Evolutionary conservation across 495 filamentous ascomycete species (phyloP).

Genomic region (Penicillium subrubescens): DNA sequence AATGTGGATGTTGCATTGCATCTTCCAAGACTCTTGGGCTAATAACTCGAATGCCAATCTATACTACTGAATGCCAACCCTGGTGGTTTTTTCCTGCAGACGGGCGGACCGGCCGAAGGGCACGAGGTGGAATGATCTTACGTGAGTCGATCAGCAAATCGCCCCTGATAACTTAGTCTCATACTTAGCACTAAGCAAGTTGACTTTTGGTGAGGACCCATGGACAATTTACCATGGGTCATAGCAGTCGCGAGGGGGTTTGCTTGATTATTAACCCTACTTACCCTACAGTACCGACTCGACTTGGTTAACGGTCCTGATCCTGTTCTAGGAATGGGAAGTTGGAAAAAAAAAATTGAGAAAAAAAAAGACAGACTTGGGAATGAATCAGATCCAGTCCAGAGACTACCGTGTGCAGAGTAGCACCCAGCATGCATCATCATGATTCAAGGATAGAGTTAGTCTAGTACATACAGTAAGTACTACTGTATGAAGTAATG

Average conservation of each 20-base stretch:
- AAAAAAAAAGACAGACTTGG: neutral
- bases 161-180: constrained; percentile 4
- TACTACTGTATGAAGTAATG: neutral
- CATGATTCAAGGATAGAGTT: neutral
- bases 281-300: too few relatives aligned
- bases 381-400: neutral
- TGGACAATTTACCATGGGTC: neutral
- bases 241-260: neutral
- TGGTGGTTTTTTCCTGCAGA: neutral
- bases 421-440: constrained; percentile 5
- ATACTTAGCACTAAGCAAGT: too few relatives aligned
- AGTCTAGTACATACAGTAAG: neutral
- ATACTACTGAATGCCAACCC: neutral
- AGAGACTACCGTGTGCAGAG: neutral
- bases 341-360: too few relatives aligned
- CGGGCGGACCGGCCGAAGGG: neutral
- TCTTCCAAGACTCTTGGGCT: neutral
- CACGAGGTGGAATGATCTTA: constrained; percentile 25
- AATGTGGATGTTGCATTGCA: neutral
- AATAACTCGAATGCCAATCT: neutral
- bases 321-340: too few relatives aligned
- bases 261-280: neutral
- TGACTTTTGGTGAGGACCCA: neutral
- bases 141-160: constrained; percentile 25
- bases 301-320: too few relatives aligned